Conservation (phyloP, 345 rosid species). For the Populus pruinosa region DNA sequence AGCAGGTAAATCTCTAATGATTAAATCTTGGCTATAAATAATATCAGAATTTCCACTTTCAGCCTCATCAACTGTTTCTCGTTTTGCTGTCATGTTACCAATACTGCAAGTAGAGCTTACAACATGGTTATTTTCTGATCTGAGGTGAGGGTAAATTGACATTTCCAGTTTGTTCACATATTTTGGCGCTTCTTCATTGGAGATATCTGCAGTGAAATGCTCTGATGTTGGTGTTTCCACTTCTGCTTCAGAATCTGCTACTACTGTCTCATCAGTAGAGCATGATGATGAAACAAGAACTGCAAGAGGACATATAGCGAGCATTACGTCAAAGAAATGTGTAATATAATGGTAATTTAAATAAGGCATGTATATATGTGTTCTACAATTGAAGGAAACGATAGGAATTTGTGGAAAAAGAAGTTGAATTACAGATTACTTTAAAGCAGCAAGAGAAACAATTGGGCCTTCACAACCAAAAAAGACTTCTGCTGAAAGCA, state of each 20-base stretch:
- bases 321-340: neutral
- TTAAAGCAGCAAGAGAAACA: neutral
- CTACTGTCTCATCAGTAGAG: slow-evolving; percentile 93
- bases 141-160: slow-evolving; percentile 3
- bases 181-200: slow-evolving; percentile 27
- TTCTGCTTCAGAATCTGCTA: slow-evolving; percentile 85
- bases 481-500: neutral
- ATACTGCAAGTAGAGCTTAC: slow-evolving; percentile 18
- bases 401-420: neutral
- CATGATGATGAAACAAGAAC: slow-evolving; percentile 82
- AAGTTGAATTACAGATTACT: neutral
- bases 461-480: neutral
- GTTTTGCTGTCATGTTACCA: slow-evolving; percentile 30
- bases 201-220: slow-evolving; percentile 25
- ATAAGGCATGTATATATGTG: neutral
- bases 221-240: slow-evolving; percentile 46
- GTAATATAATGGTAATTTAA: neutral
- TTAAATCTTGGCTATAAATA: slow-evolving; percentile 60
- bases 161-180: slow-evolving; percentile 23
- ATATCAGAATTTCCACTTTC: slow-evolving; percentile 64
- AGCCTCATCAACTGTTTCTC: slow-evolving; percentile 41
- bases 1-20: slow-evolving; percentile 42
- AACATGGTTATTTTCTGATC: slow-evolving; percentile 18
- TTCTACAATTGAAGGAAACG: neutral
- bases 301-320: slow-evolving; percentile 28